phyloP scores from a whole-genome alignment of 2,329 filamentous ascomycete genomes.

The Orbilia oligospora region DNA sequence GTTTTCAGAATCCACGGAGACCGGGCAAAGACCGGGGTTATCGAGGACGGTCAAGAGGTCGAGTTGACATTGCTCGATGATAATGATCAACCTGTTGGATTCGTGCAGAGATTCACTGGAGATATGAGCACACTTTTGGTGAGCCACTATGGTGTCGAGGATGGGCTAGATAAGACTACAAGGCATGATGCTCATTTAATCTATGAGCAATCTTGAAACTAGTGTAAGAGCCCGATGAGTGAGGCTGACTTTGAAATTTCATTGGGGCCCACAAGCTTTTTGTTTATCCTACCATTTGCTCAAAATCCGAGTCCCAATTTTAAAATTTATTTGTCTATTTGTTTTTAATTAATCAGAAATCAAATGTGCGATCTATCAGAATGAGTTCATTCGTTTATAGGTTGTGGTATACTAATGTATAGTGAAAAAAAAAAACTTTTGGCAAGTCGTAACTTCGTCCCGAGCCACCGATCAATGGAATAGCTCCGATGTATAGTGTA shows the following conservation, averaged over 20 bases:
- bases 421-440: not conserved
- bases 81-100: not conserved
- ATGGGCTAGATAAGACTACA: conserved; percentile 4
- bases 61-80: conserved; percentile 31
- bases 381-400: not conserved
- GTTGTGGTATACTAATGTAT: conserved; percentile 15
- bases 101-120: conserved; percentile 22
- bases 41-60: conserved; percentile 3
- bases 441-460: conserved; percentile 4
- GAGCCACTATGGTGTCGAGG: conserved; percentile 20
- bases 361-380: not conserved
- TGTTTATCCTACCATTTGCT: too few species aligned
- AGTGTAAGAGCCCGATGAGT: not conserved
- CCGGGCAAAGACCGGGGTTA: conserved; percentile 1
- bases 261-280: not conserved
- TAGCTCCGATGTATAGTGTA: not conserved
- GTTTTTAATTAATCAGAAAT: not conserved
- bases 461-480: not conserved
- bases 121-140: conserved; percentile 26
- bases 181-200: conserved; percentile 7
- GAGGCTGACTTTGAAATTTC: not conserved
- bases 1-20: conserved; percentile 22
- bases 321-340: not conserved
- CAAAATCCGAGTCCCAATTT: too few species aligned
- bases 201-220: not conserved